A percentile compares a stretch with the other conserved stretches of the same genome.
Conservation (phyloP, 306 rosid species). For the Fragaria ananassa region DNA sequence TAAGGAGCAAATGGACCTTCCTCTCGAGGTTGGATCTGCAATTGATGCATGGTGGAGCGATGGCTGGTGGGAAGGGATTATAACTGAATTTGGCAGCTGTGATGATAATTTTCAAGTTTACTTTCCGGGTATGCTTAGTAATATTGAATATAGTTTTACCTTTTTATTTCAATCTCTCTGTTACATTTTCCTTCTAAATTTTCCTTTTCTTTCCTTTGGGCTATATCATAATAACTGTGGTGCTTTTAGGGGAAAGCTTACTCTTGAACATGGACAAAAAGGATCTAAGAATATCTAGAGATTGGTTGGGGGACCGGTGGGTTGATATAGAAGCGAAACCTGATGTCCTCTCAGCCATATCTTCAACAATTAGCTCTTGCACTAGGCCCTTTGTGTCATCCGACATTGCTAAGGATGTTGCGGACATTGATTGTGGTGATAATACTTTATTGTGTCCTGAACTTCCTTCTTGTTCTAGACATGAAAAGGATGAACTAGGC, state of each 20-base stretch:
- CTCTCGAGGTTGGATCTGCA: slow-evolving; percentile 59
- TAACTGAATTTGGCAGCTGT: slow-evolving; percentile 46
- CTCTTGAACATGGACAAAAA: slow-evolving; percentile 49
- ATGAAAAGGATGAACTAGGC: slow-evolving; percentile 26
- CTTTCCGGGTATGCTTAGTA: slow-evolving; percentile 61
- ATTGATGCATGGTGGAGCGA: slow-evolving; percentile 99
- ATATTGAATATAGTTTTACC: neutral
- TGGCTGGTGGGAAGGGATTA: slow-evolving; percentile 99
- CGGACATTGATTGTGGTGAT: slow-evolving; percentile 40
- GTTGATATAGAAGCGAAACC: slow-evolving; percentile 56
- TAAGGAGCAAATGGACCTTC: slow-evolving; percentile 44
- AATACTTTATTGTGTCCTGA: slow-evolving; percentile 40
- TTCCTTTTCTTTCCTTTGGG: slow-evolving; percentile 2
- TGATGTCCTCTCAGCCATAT: slow-evolving; percentile 50
- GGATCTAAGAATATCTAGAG: slow-evolving; percentile 79
- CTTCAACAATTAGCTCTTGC: slow-evolving; percentile 38
- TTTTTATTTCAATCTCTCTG: neutral
- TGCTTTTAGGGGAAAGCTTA: slow-evolving; percentile 70
- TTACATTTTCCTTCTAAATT: slow-evolving; percentile 1
- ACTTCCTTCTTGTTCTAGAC: slow-evolving; percentile 33
- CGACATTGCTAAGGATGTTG: slow-evolving; percentile 32
- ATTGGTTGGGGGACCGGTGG: slow-evolving; percentile 89
- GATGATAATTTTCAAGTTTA: slow-evolving; percentile 53
- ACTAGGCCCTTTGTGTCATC: slow-evolving; percentile 40
- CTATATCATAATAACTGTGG: slow-evolving; percentile 10